These are phyloP conservation scores for Lipomyces mesembrius DNA, from an alignment of 805 yeast genomes.

Conservation along the genomic window DNA sequence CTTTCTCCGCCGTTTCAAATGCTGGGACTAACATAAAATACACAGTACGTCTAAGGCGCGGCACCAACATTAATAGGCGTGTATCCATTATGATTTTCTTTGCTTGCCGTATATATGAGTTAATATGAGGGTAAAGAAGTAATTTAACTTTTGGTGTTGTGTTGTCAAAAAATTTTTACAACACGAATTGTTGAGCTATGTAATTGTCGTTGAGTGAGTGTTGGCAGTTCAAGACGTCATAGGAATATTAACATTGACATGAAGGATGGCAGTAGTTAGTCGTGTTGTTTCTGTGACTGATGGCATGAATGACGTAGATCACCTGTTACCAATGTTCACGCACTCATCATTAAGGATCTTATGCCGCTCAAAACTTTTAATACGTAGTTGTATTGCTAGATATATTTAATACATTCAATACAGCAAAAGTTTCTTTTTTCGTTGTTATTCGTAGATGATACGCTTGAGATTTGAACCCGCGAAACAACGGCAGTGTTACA, in stretches of 20 bases:
- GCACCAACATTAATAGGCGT: neutral
- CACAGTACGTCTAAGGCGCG: slow-evolving; percentile 26
- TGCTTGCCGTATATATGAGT: neutral
- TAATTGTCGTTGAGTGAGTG: slow-evolving; percentile 1
- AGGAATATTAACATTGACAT: neutral
- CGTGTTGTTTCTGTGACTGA: neutral
- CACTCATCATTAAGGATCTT: neutral
- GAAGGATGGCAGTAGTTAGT: neutral
- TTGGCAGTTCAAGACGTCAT: neutral
- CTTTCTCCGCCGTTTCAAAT: neutral
- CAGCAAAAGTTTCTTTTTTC: no score
- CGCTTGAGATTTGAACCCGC: no score
- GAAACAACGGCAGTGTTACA: no score
- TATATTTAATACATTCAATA: neutral
- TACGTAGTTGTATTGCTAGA: neutral
- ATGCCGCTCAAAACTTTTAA: no score
- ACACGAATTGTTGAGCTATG: neutral
- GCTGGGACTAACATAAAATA: neutral
- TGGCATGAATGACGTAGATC: neutral
- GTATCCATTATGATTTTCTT: neutral
- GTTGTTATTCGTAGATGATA: no score
- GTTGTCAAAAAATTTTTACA: neutral
- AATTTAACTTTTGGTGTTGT: neutral
- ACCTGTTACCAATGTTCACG: neutral
- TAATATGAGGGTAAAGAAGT: neutral